Conservation (phyloP, 2,329 filamentous ascomycete genomes). For the Ophiocordyceps camponoti-rufipedis region DNA sequence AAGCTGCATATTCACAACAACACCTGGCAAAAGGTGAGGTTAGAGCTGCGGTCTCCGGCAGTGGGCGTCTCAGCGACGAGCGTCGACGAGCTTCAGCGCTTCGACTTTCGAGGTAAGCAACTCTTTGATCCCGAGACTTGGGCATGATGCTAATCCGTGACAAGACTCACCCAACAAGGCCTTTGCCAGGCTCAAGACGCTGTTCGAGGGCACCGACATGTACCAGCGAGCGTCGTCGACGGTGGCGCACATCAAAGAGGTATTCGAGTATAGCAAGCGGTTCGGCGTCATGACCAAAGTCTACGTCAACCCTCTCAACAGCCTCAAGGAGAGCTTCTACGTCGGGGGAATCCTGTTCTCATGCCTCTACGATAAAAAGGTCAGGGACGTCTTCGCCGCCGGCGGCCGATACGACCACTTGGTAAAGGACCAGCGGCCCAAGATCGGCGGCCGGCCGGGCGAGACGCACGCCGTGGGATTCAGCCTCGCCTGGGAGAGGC, state of each 20-base stretch:
- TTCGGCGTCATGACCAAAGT: conserved; percentile 62
- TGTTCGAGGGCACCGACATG: conserved; percentile 45
- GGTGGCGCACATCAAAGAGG: conserved; percentile 63
- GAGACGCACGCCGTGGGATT: conserved; percentile 80
- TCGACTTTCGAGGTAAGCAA: conserved; percentile 64
- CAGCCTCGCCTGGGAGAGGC: conserved; percentile 72
- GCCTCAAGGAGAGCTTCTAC: conserved; percentile 85
- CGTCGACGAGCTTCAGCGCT: conserved; percentile 73
- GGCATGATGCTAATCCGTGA: not conserved
- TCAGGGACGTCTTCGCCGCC: conserved; percentile 74
- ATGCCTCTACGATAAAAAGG: conserved; percentile 72
- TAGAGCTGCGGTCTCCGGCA: conserved; percentile 62
- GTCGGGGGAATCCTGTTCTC: conserved; percentile 74
- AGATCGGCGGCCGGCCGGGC: conserved; percentile 39
- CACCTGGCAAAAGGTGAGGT: conserved; percentile 69
- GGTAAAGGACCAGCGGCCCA: conserved; percentile 66
- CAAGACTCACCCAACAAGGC: conserved; percentile 36
- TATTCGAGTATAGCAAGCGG: conserved; percentile 58
- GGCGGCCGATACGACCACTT: conserved; percentile 85
- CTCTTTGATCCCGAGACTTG: too few relatives aligned
- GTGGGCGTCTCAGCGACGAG: conserved; percentile 77
- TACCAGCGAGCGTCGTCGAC: conserved; percentile 59
- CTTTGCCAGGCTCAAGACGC: conserved; percentile 36
- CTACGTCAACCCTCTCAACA: conserved; percentile 70
- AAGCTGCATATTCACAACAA: conserved; percentile 68